Evolutionary conservation across 768 basidiomycete species (phyloP).

Genomic region (Mycena amicta): DNA sequence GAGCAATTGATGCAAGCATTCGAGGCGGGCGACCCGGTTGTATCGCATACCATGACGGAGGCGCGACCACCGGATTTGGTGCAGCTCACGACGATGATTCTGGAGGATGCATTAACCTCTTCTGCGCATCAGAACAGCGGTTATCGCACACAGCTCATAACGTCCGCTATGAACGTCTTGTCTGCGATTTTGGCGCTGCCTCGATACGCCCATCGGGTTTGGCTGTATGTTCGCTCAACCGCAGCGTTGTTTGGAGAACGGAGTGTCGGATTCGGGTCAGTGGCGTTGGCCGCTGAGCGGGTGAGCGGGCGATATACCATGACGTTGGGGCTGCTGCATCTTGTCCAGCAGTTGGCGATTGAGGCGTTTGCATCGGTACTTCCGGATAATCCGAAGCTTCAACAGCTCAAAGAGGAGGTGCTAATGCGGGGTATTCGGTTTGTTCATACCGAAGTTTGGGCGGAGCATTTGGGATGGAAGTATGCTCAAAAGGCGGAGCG

Average conservation of each 20-base stretch:
- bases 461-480: conserved; percentile 84
- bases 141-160: conserved; percentile 66
- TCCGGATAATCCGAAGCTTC: conserved; percentile 60
- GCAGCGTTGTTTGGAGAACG: conserved; percentile 71
- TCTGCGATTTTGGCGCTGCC: conserved; percentile 75
- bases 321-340: conserved; percentile 76
- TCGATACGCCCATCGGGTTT: conserved; percentile 78
- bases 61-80: conserved; percentile 70
- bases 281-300: conserved; percentile 71
- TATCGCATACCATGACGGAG: conserved; percentile 54
- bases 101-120: conserved; percentile 75
- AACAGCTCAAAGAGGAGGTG: conserved; percentile 82
- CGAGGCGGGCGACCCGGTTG: conserved; percentile 58
- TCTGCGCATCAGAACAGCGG: conserved; percentile 41
- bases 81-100: conserved; percentile 76
- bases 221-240: conserved; percentile 86
- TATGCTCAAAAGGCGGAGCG: conserved; percentile 80
- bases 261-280: conserved; percentile 57
- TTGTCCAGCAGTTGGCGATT: conserved; percentile 74
- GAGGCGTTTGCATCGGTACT: conserved; percentile 67
- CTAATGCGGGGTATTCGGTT: conserved; percentile 76
- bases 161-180: conserved; percentile 81
- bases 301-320: conserved; percentile 77
- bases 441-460: conserved; percentile 88
- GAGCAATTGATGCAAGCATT: conserved; percentile 67